phyloP scores from a whole-genome alignment of 345 rosid species.

The Isatis tinctoria region DNA sequence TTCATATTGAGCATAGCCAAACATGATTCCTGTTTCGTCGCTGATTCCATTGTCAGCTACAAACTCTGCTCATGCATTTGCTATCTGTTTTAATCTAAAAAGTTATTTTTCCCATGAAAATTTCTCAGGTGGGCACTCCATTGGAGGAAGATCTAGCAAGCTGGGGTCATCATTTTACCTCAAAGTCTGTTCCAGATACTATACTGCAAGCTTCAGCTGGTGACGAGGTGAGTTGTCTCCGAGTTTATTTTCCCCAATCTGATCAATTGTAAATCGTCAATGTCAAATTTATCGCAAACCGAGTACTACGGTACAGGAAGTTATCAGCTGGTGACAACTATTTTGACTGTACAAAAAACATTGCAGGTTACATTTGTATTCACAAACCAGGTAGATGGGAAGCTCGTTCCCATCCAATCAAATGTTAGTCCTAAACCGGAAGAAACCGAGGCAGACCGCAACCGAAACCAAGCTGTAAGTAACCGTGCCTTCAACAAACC shows the following conservation, averaged over 20 bases:
- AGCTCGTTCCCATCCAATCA: slow-evolving; percentile 79
- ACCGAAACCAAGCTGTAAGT: slow-evolving; percentile 29
- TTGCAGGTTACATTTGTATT: slow-evolving; percentile 82
- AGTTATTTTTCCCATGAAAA: neutral
- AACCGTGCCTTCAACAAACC: slow-evolving; percentile 32
- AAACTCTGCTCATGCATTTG: neutral
- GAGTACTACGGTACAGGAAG: neutral
- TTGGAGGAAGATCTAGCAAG: slow-evolving; percentile 80
- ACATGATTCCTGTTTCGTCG: neutral
- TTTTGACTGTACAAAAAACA: neutral
- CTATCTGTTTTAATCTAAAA: slow-evolving; percentile 5
- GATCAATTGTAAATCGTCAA: neutral
- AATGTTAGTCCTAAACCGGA: slow-evolving; percentile 35
- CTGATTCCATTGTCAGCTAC: neutral
- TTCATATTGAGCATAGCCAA: neutral
- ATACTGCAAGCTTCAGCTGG: slow-evolving; percentile 94
- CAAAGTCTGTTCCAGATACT: slow-evolving; percentile 74
- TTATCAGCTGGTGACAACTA: slow-evolving; percentile 1
- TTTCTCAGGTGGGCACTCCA: slow-evolving; percentile 75
- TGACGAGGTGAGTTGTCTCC: slow-evolving; percentile 55
- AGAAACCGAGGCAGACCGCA: slow-evolving; percentile 14
- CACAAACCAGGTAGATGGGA: slow-evolving; percentile 92
- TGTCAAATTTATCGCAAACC: neutral
- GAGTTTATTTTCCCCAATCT: neutral
- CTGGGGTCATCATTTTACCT: slow-evolving; percentile 89